Evolutionary conservation across 495 filamentous ascomycete species (phyloP).

Genomic region (Oleoguttula mirabilis): DNA sequence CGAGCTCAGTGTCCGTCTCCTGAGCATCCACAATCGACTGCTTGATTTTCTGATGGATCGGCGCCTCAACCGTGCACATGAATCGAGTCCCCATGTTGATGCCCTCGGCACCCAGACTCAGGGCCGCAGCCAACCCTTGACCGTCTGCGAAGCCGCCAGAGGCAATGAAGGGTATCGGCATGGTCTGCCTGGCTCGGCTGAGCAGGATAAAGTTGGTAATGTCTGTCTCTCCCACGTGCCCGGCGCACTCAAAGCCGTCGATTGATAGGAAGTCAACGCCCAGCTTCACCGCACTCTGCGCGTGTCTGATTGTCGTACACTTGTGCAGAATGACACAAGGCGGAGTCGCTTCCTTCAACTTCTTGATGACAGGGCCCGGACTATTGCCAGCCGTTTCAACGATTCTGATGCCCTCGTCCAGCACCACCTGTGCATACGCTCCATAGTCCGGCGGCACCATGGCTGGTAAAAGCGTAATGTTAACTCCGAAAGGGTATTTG

Average conservation of each 20-base stretch:
- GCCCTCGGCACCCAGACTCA: constrained; percentile 81
- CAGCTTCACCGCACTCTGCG: constrained; percentile 80
- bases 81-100: constrained; percentile 96
- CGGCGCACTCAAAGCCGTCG: constrained; percentile 95
- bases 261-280: constrained; percentile 95
- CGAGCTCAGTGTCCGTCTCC: constrained; percentile 82
- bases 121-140: constrained; percentile 82
- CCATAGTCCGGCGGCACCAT: constrained; percentile 81
- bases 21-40: constrained; percentile 75
- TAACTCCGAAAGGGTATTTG: constrained; percentile 81
- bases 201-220: constrained; percentile 97
- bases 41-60: constrained; percentile 90
- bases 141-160: constrained; percentile 94
- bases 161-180: constrained; percentile 85
- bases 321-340: constrained; percentile 80
- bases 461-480: constrained; percentile 87
- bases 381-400: constrained; percentile 96
- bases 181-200: constrained; percentile 68
- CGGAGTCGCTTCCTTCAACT: constrained; percentile 59
- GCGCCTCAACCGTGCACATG: constrained; percentile 85
- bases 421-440: constrained; percentile 84
- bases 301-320: constrained; percentile 93
- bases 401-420: constrained; percentile 85
- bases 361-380: constrained; percentile 78
- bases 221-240: constrained; percentile 89